Evolutionary conservation across 805 yeast genomes (phyloP).

Genomic region (Saccharomycopsis synnaedendra): DNA sequence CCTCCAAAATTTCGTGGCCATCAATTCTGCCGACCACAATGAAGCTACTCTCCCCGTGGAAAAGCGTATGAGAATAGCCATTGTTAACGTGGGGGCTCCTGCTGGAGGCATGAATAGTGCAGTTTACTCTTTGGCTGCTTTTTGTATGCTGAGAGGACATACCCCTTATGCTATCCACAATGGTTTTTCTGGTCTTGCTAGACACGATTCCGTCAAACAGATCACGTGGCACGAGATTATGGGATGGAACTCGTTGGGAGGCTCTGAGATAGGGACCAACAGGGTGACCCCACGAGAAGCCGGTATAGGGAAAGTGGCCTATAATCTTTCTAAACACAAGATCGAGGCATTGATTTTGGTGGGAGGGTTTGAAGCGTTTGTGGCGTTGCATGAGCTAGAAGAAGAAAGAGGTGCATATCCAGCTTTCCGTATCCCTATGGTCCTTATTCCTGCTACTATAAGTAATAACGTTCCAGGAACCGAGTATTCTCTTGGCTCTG

Average conservation of each 20-base stretch:
- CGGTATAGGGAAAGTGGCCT: slow-evolving; percentile 63
- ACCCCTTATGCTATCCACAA: slow-evolving; percentile 59
- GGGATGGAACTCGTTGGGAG: slow-evolving; percentile 67
- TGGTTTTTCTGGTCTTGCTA: slow-evolving; percentile 62
- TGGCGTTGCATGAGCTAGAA: slow-evolving; percentile 58
- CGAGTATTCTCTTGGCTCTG: slow-evolving; percentile 66
- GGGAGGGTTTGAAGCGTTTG: slow-evolving; percentile 77
- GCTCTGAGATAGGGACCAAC: slow-evolving; percentile 76
- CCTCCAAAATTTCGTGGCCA: slow-evolving; percentile 49
- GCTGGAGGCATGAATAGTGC: slow-evolving; percentile 72
- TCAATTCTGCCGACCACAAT: slow-evolving; percentile 56
- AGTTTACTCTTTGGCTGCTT: slow-evolving; percentile 63
- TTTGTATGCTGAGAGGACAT: slow-evolving; percentile 69
- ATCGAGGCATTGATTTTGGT: slow-evolving; percentile 63
- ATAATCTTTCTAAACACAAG: slow-evolving; percentile 53
- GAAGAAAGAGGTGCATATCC: slow-evolving; percentile 51
- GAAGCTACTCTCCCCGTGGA: slow-evolving; percentile 44
- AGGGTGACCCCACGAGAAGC: slow-evolving; percentile 54
- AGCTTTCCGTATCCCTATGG: slow-evolving; percentile 67
- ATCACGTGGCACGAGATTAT: slow-evolving; percentile 60
- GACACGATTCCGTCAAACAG: slow-evolving; percentile 48
- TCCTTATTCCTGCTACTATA: slow-evolving; percentile 67
- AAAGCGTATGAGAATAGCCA: slow-evolving; percentile 51
- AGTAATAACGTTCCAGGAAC: slow-evolving; percentile 79
- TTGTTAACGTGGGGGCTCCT: slow-evolving; percentile 72